Evolutionary conservation across 345 rosid species (phyloP), one percentile per base, ranked within the genome.

Genomic region (Rhodamnia rubescens): DNA sequence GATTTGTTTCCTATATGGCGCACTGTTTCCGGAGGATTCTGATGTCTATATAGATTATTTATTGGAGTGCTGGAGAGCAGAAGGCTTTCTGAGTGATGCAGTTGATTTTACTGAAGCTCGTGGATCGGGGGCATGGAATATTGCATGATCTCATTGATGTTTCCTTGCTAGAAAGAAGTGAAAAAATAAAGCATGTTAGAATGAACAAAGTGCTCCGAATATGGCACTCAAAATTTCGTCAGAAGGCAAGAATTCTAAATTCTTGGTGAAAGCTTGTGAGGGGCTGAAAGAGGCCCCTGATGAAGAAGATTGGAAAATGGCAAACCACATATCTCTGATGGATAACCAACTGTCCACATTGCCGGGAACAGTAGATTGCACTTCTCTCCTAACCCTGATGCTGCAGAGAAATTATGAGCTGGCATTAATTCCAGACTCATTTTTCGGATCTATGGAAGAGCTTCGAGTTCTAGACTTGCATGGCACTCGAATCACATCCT

Each of bases 61-160:
- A 84, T 75, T 88, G 11, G 87, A 90, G 56, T 87, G 89, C n/a
- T 90, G 92, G 89, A 82, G 47, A 58, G 87, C 85, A 75, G 86
- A 87, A 87, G 89, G 89, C 15, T 86, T 87, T 56, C 83, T 86
- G 4, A 44, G 58, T 14, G 85, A 56, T 75, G 89, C 51, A 29
- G 53, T 59, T 61, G 58, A 85, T 42, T 85, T 87, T 29, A 78
- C 32, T 0, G 83, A 81, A 18, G 86, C 86, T 54, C 84, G 87
- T 29, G 88, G 88, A 86, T 22, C 75, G 80, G 83, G 92, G 89
- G 22, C 81, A 83, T 57, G 55, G 56, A 14, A 86, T 87, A 51
- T 85, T 90, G 85, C 51, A 58, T 11, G 82, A 90, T 50, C 88
- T 88, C 10, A 82, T 87, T 4, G 58, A 85, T 85, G 78, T 69